These are phyloP conservation scores for Aureobasidium sp. DNA, from an alignment of 2,329 filamentous ascomycete genomes.

Conservation along the genomic window DNA sequence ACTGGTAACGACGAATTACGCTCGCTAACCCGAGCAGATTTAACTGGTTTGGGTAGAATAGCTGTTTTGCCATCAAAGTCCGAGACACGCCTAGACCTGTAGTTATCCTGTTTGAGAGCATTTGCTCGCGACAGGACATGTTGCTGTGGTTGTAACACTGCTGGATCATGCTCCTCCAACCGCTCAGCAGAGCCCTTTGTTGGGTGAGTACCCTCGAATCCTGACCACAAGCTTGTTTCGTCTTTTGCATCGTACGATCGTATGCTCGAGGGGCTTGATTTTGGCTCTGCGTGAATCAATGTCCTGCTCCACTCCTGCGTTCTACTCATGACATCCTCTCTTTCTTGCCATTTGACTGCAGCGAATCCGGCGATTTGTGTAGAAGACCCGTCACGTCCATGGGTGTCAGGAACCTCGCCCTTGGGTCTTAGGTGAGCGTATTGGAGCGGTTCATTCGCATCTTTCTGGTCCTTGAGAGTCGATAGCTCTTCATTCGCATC, in stretches of 20 bases:
- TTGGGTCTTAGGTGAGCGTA: background rate
- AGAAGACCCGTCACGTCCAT: background rate
- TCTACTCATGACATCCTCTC: constrained; percentile 67
- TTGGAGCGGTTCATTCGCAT: background rate
- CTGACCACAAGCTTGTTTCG: background rate
- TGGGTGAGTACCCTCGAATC: background rate
- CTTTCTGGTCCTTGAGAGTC: background rate
- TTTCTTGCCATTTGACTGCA: background rate
- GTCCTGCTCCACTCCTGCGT: constrained; percentile 98
- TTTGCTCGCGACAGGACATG: background rate
- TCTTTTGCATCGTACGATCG: constrained; percentile 9
- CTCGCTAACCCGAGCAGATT: background rate
- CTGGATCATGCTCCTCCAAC: background rate
- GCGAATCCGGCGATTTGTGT: background rate
- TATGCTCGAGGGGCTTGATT: constrained; percentile 19
- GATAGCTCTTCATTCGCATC: too few relatives aligned
- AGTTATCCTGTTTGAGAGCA: background rate
- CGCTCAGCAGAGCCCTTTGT: background rate
- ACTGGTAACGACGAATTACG: background rate
- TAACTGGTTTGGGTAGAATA: background rate
- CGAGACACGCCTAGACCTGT: background rate
- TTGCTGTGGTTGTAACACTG: background rate
- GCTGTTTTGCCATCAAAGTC: background rate
- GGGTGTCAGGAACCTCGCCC: background rate
- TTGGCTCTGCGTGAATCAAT: constrained; percentile 59